Evolutionary conservation across 2,329 filamentous ascomycete genomes (phyloP), one percentile per base, ranked within the genome.

Genomic region (Cladophialophora psammophila): DNA sequence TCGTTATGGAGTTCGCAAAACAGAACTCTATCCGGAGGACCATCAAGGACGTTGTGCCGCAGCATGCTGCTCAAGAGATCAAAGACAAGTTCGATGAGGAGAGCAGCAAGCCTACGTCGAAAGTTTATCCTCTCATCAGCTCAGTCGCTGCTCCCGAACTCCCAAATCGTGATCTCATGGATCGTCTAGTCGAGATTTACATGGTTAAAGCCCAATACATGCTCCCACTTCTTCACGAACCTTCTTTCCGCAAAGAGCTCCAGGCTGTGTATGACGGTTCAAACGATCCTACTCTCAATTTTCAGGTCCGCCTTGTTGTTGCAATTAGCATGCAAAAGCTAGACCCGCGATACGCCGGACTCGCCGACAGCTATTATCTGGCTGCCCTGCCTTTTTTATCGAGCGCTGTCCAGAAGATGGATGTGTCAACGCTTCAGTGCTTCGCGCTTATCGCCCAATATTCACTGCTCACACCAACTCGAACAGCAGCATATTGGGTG

Each of bases 1-100:
- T 98, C 72, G 90, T 99, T 10, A 97, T 99, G 91, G 94, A 97
- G 77, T 89, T 97, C 79, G 94, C 94, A 61, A 98, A 97, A 80
- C 90, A 93, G 70, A 96, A 94, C 75, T 96, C 93, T 32, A 91
- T 95, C 74, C 91, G 93, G 5, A 92, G 93, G 78, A 93, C 90
- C 71, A 97, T 98, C 76, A 93, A 93, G 65, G 93, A 97, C 72
- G 89, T 98, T 58, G 92, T 97, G 36, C 92, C 94, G 3, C 91
- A 94, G 86, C 76, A 88, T 80, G 78, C 88, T 78, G 76, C 88
- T 80, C 80, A 87, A 83, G 81, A 88, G 76, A 84, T 91, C 81
- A 84, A 90, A 86, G 86, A 91, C 82, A 82, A 92, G 80, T 80
- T 89, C 81, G 74, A 84, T 73, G 76, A 88, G 84, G 82, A 96